Evolutionary conservation across 2,329 filamentous ascomycete species (phyloP).

Genomic region (Rosellinia necatrix): DNA sequence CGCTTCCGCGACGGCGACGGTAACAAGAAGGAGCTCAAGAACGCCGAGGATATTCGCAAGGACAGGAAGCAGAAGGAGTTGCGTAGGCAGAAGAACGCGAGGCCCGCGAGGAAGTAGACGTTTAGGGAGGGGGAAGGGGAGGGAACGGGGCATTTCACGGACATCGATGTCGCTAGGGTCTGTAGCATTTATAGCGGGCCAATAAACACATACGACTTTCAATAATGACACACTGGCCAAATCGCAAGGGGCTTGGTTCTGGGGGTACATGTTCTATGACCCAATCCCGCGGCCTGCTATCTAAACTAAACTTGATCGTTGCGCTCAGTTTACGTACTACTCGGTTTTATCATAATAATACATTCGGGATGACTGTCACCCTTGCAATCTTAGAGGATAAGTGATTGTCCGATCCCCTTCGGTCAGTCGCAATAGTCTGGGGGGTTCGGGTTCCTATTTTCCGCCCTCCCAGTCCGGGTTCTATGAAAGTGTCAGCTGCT

Average conservation of each 20-base stretch:
- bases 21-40: slow-evolving; percentile 73
- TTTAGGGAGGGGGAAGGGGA: too few species aligned
- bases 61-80: slow-evolving; percentile 76
- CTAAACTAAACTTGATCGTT: slow-evolving; percentile 18
- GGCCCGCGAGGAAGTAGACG: slow-evolving; percentile 68
- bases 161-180: too few species aligned
- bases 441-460: slow-evolving; percentile 41
- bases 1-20: slow-evolving; percentile 74
- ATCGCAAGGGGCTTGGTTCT: not conserved
- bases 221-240: not conserved
- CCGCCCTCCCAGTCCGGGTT: slow-evolving; percentile 60
- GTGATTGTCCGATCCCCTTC: not conserved
- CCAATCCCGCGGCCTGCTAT: not conserved
- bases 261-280: slow-evolving; percentile 19
- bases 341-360: slow-evolving; percentile 34
- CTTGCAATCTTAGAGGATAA: not conserved
- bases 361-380: slow-evolving; percentile 29
- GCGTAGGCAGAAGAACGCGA: slow-evolving; percentile 83
- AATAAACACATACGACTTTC: not conserved
- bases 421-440: not conserved
- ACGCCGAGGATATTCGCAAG: slow-evolving; percentile 82
- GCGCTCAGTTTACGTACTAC: slow-evolving; percentile 10
- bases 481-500: slow-evolving; percentile 39
- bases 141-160: too few species aligned
- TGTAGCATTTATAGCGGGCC: not conserved